phyloP scores from a whole-genome alignment of 148 eudicot species.

The Euryodendron excelsum region DNA sequence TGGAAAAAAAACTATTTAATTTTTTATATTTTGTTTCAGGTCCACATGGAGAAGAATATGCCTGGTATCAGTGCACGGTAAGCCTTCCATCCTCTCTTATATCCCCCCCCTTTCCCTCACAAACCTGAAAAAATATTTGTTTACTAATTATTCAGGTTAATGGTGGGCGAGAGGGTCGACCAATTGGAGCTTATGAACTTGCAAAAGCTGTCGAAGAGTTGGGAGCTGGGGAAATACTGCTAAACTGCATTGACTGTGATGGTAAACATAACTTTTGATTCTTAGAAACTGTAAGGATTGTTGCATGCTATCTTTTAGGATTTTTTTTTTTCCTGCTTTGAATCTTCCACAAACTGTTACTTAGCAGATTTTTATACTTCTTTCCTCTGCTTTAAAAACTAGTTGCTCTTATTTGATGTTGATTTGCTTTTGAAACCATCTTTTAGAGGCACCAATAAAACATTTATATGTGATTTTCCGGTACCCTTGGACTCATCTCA shows the following conservation, averaged over 20 bases:
- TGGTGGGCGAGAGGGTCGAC: slow-evolving; percentile 97
- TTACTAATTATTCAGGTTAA: slow-evolving; percentile 49
- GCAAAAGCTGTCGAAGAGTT: no score
- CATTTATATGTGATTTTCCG: not conserved
- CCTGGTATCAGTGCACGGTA: slow-evolving; percentile 99
- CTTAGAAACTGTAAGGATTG: not conserved
- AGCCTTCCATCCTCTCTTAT: slow-evolving; percentile 10
- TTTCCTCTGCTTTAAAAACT: not conserved
- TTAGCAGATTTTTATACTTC: not conserved
- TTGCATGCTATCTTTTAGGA: not conserved
- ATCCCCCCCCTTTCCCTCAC: no score
- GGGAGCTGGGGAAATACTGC: slow-evolving; percentile 97
- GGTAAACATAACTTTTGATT: slow-evolving; percentile 39
- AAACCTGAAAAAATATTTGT: no score
- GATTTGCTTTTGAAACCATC: not conserved
- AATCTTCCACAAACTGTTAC: no score
- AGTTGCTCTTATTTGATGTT: not conserved
- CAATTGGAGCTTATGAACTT: slow-evolving; percentile 98
- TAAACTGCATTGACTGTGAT: slow-evolving; percentile 96
- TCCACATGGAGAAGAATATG: slow-evolving; percentile 95
- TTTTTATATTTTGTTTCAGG: slow-evolving; percentile 43
- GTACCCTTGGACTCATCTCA: not conserved
- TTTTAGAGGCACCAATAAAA: not conserved
- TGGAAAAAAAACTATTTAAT: not conserved
- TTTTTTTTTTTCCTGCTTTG: not conserved